Evolutionary conservation across 768 basidiomycete species (phyloP).

Genomic region (Clathrus columnatus): DNA sequence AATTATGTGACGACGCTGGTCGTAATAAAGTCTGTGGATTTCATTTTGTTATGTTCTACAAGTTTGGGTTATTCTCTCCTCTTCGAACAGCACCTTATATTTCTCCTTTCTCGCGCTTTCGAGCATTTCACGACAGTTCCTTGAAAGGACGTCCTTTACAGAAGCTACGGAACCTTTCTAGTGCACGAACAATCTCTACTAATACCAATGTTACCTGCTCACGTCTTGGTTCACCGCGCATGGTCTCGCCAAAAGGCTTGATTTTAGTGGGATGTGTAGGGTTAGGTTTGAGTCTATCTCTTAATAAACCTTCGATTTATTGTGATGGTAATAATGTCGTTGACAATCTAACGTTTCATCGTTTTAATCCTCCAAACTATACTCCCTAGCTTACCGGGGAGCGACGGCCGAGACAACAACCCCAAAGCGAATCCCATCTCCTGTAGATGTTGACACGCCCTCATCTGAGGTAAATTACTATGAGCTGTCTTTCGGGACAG

Average conservation of each 20-base stretch:
- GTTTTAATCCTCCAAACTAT: not conserved
- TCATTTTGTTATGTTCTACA: too few species aligned
- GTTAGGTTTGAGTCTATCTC: not conserved
- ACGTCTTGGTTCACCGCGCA: not conserved
- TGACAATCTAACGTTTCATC: not conserved
- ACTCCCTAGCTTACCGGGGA: not conserved
- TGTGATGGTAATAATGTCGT: not conserved
- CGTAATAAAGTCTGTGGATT: too few species aligned
- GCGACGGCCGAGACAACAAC: not conserved
- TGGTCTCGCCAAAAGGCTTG: not conserved
- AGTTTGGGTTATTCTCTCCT: not conserved
- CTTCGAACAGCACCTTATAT: not conserved
- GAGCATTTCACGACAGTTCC: not conserved
- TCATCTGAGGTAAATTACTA: constrained; percentile 68
- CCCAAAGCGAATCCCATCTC: not conserved
- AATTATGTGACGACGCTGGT: too few species aligned
- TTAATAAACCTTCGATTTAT: not conserved
- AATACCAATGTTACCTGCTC: not conserved
- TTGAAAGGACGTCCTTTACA: not conserved
- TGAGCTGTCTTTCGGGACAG: constrained; percentile 83
- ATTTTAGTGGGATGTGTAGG: constrained; percentile 4
- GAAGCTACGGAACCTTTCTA: not conserved
- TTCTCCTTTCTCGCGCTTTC: not conserved
- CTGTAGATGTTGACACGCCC: constrained; percentile 23
- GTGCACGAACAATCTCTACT: not conserved